Evolutionary conservation across 148 eudicot species (phyloP), one percentile per base, ranked within the genome.

Genomic region (Diospyros lotus): DNA sequence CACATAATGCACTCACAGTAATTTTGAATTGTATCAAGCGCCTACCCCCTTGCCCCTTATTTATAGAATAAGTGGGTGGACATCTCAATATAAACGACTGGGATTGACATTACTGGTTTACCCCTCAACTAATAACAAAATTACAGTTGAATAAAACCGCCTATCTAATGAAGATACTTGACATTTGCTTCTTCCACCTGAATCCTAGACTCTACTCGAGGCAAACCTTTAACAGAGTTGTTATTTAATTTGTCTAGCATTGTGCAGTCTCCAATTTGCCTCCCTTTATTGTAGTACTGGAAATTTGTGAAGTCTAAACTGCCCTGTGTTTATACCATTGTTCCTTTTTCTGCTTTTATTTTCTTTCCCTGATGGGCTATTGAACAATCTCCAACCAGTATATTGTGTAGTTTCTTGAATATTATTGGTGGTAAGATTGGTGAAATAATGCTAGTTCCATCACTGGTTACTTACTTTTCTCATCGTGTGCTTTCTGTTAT

Each of bases 391-490:
- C 43, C n/a, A 15, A 40, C 65, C 74, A 68, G 53, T 7, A 14
- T 12, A 11, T 45, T 39, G n/a, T 44, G 13, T 39, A 15, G 10
- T 48, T 68, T 76, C 56, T 52, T 71, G 28, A 52, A 6, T 28
- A 63, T 43, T 13, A 11, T 52, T 28, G 17, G 4, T 13, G 45
- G 43, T 28, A 56, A 43, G 45, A 64, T 42, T 53, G 64, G 40
- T 66, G 12, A 75, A 58, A 6, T 28, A 62, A 17, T 61, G 39
- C 48, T 48, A 50, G 51, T 48, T 53, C 28, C 3, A 17, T 38
- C 50, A 72, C 73, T 68, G 46, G 45, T 58, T 52, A 17, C 48
- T 76, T 68, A 48, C 55, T 42, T 63, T 46, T n/a, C 5, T n/a
- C 10, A 13, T 11, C 52, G 4, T 63, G 9, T 40, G 64, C 38